phyloP scores from a whole-genome alignment of 768 basidiomycete genomes.

The Piloderma croceum region DNA sequence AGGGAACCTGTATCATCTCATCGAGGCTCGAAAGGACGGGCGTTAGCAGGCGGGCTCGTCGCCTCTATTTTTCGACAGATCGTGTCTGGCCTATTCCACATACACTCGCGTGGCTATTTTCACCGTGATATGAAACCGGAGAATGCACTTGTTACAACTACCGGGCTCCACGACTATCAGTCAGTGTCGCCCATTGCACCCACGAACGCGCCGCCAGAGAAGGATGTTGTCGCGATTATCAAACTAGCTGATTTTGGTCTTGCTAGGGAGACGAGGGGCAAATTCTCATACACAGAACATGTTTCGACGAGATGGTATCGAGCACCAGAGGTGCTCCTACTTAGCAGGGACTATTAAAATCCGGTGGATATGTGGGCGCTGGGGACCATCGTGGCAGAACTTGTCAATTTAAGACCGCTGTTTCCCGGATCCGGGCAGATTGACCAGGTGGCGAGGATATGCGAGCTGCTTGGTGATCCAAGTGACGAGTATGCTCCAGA shows the following conservation, averaged over 20 bases:
- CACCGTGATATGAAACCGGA: constrained; percentile 99
- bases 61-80: constrained; percentile 94
- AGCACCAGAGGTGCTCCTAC: constrained; percentile 91
- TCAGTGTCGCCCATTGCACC: constrained; percentile 67
- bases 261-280: constrained; percentile 80
- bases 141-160: constrained; percentile 96
- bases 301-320: constrained; percentile 99
- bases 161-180: constrained; percentile 88
- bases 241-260: constrained; percentile 99
- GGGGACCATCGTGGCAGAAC: constrained; percentile 96
- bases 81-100: constrained; percentile 84
- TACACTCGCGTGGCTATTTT: constrained; percentile 90
- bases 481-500: constrained; percentile 78
- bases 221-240: constrained; percentile 93
- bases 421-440: constrained; percentile 92
- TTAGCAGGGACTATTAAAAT: constrained; percentile 89
- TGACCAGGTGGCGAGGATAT: constrained; percentile 89
- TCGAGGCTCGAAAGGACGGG: constrained; percentile 91
- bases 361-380: constrained; percentile 99
- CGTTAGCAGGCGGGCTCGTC: constrained; percentile 94
- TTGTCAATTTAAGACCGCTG: constrained; percentile 89
- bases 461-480: constrained; percentile 91
- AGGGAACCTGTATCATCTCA: constrained; percentile 98
- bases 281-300: constrained; percentile 97
- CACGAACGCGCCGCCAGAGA: constrained; percentile 65